These are phyloP conservation scores for Astraeus odoratus DNA, from an alignment of 768 basidiomycete species.

Conservation along the genomic window DNA sequence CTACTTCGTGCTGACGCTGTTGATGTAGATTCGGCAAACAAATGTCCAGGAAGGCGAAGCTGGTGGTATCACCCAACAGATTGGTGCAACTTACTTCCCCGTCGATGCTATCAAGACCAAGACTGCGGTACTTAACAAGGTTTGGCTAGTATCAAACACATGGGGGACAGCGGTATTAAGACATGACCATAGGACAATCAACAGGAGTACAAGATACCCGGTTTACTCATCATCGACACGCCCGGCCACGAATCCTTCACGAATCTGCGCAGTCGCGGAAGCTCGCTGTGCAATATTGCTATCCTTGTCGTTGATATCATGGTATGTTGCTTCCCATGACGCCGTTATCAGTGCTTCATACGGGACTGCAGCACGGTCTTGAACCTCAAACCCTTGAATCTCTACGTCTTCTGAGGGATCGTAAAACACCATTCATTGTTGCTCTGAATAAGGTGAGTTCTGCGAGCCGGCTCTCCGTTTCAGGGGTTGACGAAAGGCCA, in stretches of 20 bases:
- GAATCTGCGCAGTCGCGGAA: conserved; percentile 91
- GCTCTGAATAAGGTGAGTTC: conserved; percentile 83
- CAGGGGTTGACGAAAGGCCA: conserved; percentile 24
- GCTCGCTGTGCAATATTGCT: conserved; percentile 96
- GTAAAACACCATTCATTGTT: conserved; percentile 97
- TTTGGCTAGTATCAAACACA: conserved; percentile 20
- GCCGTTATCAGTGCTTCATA: conserved; percentile 1
- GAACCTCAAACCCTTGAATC: conserved; percentile 99
- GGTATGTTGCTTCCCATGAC: conserved; percentile 35
- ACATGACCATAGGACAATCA: conserved; percentile 48
- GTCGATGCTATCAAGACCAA: conserved; percentile 90
- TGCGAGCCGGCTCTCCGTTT: conserved; percentile 1
- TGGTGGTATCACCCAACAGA: conserved; percentile 99
- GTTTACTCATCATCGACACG: conserved; percentile 93
- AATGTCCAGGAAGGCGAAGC: conserved; percentile 99
- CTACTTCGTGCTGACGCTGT: conserved; percentile 2
- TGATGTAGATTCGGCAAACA: conserved; percentile 88
- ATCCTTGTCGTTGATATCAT: conserved; percentile 99
- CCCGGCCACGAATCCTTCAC: conserved; percentile 99
- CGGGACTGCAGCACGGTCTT: conserved; percentile 74
- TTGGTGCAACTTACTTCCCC: conserved; percentile 99
- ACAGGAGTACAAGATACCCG: conserved; percentile 95
- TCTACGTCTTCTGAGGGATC: conserved; percentile 80
- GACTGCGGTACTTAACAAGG: conserved; percentile 90
- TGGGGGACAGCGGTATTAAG: conserved; percentile 6